Evolutionary conservation across 495 filamentous ascomycete genomes (phyloP), one percentile per base, ranked within the genome.

Genomic region (Oidiodendron maius): DNA sequence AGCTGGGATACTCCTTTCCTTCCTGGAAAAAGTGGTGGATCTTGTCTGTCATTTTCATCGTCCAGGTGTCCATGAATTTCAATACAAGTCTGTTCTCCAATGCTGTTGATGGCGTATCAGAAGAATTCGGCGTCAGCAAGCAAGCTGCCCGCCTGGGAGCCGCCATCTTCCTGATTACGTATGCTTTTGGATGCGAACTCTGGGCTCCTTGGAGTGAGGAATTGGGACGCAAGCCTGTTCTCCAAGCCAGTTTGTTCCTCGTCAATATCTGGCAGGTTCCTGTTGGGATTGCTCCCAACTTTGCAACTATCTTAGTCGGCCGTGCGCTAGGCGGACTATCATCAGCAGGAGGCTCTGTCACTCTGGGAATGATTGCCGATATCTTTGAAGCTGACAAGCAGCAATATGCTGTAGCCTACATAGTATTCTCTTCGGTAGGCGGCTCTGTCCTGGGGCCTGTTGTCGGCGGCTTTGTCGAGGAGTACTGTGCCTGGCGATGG

Each of bases 21-120:
- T 50, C 48, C n/a, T 74, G 72, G 68, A 89, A 82, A 71, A 89
- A 88, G 63, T 91, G 85, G 55, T 74, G 60, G 41, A 84, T 89
- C 56, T 72, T 89, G 34, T 75, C 70, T 21, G 74, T 88, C 51
- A 83, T 91, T 61, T 88, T 89, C 67, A 60, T 75, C 34, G 82
- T 91, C 5, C 86, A 89, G 55, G 79, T 82, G 41, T 89, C 85
- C 3, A 91, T 91, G 86, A 91, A 91, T 69, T 86, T 89, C 71
- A 89, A 89, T 70, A 83, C 82, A 9, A 80, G 77, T 24, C 72
- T 87, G 10, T 89, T 87, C 64, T 71, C 80, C 30, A 86, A 85
- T 56, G 84, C 75, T 12, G 63, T 88, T 11, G 53, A 53, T 0
- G 77, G 77, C 4, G 75, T 91, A 47, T 69, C 76, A 1, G 63